Conservation (phyloP, 2,329 filamentous ascomycete species). For the Emergomyces africanus region DNA sequence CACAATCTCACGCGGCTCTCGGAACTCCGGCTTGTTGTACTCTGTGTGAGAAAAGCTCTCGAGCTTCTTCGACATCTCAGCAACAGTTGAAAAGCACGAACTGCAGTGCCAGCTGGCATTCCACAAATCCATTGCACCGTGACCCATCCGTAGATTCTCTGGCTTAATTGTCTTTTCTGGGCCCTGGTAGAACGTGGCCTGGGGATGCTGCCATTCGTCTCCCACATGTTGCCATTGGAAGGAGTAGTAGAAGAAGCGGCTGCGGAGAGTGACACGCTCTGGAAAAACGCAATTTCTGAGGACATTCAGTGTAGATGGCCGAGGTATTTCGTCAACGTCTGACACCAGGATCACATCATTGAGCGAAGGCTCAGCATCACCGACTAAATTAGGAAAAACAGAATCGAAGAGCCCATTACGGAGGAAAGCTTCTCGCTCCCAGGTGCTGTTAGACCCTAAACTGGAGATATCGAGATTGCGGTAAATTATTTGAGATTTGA, state of each 20-base stretch:
- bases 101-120: constrained; percentile 51
- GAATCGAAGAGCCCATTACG: constrained; percentile 47
- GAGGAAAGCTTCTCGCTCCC: constrained; percentile 41
- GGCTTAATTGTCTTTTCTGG: constrained; percentile 38
- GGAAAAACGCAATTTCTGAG: constrained; percentile 43
- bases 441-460: constrained; percentile 18
- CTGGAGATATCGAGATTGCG: constrained; percentile 35
- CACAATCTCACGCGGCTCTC: constrained; percentile 38
- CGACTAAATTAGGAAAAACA: constrained; percentile 38
- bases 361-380: constrained; percentile 15
- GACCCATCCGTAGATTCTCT: constrained; percentile 34
- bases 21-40: constrained; percentile 40
- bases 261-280: constrained; percentile 39
- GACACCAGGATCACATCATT: neutral
- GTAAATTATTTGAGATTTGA: constrained; percentile 49
- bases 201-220: constrained; percentile 20
- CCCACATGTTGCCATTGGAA: constrained; percentile 40
- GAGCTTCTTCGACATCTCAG: constrained; percentile 44
- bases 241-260: constrained; percentile 45
- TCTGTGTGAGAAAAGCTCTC: constrained; percentile 42
- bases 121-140: constrained; percentile 25
- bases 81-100: constrained; percentile 46
- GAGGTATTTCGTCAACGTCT: constrained; percentile 47
- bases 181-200: constrained; percentile 45
- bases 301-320: constrained; percentile 37